These are phyloP conservation scores for Cubamyces lactineus DNA, from an alignment of 768 basidiomycete genomes.

Conservation along the genomic window DNA sequence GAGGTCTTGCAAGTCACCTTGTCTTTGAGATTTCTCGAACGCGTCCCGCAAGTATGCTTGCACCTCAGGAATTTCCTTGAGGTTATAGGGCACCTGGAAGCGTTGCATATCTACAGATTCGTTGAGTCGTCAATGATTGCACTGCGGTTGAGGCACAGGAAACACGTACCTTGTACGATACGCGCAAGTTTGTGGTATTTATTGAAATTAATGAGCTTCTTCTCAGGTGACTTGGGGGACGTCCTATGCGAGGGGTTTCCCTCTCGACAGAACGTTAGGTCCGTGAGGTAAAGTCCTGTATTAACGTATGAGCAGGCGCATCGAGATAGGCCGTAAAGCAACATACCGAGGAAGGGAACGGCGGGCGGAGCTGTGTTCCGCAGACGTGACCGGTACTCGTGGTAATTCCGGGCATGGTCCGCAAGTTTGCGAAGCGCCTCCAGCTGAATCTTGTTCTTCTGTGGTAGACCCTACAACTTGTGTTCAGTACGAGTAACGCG, in stretches of 20 bases:
- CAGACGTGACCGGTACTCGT: constrained; percentile 87
- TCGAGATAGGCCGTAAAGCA: neutral
- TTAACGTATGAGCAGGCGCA: constrained; percentile 11
- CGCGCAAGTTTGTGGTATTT: constrained; percentile 91
- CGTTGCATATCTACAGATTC: constrained; percentile 77
- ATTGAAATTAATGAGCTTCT: constrained; percentile 92
- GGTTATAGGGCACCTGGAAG: constrained; percentile 84
- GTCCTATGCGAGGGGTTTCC: constrained; percentile 87
- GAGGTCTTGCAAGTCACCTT: constrained; percentile 83
- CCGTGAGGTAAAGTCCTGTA: constrained; percentile 82
- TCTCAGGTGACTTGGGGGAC: constrained; percentile 72
- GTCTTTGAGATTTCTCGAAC: constrained; percentile 74
- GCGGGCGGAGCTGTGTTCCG: constrained; percentile 90
- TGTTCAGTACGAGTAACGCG: neutral
- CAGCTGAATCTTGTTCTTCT: constrained; percentile 81
- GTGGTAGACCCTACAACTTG: constrained; percentile 66
- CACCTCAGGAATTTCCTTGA: constrained; percentile 88
- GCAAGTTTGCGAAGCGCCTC: constrained; percentile 83
- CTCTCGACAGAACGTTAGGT: constrained; percentile 94
- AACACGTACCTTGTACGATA: constrained; percentile 75
- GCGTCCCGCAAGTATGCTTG: constrained; percentile 76
- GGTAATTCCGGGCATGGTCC: constrained; percentile 88
- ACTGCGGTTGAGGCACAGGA: neutral
- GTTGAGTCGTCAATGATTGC: neutral
- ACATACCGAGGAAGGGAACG: constrained; percentile 89